Evolutionary conservation across 2,329 filamentous ascomycete genomes (phyloP).

Genomic region (Claviceps spartinae): DNA sequence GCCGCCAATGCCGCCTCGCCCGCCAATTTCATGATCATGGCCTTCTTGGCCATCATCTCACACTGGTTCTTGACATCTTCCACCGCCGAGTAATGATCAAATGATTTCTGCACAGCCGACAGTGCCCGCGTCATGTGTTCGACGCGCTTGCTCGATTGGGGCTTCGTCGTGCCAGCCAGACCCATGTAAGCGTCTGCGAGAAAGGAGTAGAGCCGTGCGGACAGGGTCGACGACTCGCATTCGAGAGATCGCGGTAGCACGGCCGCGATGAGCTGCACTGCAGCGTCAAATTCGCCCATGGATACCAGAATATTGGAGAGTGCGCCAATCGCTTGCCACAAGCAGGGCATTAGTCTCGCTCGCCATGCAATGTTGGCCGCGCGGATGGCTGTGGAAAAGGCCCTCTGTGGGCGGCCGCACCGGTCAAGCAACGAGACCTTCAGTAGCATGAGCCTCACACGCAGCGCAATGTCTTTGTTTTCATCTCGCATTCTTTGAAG

Average conservation of each 20-base stretch:
- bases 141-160: conserved; percentile 30
- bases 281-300: conserved; percentile 56
- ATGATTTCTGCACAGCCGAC: conserved; percentile 48
- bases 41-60: conserved; percentile 72
- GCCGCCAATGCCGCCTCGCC: conserved; percentile 52
- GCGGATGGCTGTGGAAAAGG: conserved; percentile 62
- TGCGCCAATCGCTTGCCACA: conserved; percentile 60
- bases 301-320: conserved; percentile 56
- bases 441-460: conserved; percentile 55
- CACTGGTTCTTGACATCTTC: conserved; percentile 56
- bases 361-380: conserved; percentile 63
- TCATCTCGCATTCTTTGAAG: conserved; percentile 28
- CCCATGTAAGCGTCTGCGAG: conserved; percentile 72
- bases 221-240: conserved; percentile 46
- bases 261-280: conserved; percentile 48
- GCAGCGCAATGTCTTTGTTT: conserved; percentile 44
- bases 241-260: conserved; percentile 68
- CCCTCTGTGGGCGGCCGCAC: conserved; percentile 56
- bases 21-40: conserved; percentile 56
- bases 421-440: conserved; percentile 60
- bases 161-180: conserved; percentile 43
- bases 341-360: conserved; percentile 49
- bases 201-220: conserved; percentile 52
- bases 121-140: conserved; percentile 46
- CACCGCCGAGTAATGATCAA: conserved; percentile 49